Base-by-base conservation (phyloP, 1,284 basidiomycete species). In the Cryptococcus floricola region DNA sequence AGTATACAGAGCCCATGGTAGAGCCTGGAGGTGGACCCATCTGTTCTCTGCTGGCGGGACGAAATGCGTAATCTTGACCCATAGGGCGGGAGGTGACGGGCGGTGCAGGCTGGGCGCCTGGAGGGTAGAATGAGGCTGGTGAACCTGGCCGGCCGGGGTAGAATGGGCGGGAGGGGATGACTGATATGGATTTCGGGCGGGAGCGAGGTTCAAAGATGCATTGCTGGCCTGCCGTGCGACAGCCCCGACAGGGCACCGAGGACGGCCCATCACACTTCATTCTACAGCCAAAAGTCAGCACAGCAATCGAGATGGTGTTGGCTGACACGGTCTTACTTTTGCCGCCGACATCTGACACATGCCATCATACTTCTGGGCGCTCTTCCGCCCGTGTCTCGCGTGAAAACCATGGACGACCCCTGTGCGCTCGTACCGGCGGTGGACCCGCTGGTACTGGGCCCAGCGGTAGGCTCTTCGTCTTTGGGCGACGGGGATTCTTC, bases 351-450 rank as follows among this genome's bases (percentile, higher is more conserved):
- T 37, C 66, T 57, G 50, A 67, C 67, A 64, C 74, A 75, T 7
- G 74, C 74, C 72, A 74, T 74, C 72, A 75, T 75, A 48, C 70
- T 73, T 34, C 74, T 61, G n/a, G 74, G 74, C 19, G 70, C 70
- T 38, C 72, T 48, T 53, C 65, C 66, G 19, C 64, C 63, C 10
- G 67, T 63, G 54, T 71, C 67, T 44, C 73, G 60, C 5, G 67
- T 64, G 39, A 72, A 69, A 4, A 69, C 52, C 56, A 64, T 25
- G 43, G 28, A 42, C 45, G 59, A 39, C 50, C 59, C 31, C 18
- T 53, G 31, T 52, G 54, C 38, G n/a, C 16, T 34, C 28, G 13
- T 14, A 49, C 23, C 23, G 23, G 23, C 23, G 14, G 27, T 27
- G 27, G 48, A 12, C 34, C 48, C 18, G 16, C 31, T 18, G 18